Percentiles rank a stretch among this genome's conserved stretches.
These are phyloP conservation scores for Dianthus caryophyllus DNA, from an alignment of 148 eudicot species.

Conservation along the genomic window DNA sequence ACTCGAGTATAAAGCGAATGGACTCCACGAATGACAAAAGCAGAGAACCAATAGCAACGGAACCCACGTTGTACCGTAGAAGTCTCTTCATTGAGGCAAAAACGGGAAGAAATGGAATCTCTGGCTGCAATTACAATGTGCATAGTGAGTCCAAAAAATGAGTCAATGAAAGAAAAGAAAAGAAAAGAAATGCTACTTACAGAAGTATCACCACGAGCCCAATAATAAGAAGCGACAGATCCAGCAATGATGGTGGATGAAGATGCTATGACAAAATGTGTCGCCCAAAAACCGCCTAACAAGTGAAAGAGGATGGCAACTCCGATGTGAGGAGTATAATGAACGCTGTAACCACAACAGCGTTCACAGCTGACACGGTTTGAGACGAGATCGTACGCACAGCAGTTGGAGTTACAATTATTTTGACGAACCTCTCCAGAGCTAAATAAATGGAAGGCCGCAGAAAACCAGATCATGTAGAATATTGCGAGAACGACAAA, in stretches of 20 bases:
- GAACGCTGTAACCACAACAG: conserved; percentile 83
- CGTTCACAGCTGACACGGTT: conserved; percentile 74
- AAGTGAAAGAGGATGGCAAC: conserved; percentile 81
- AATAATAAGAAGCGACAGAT: conserved; percentile 96
- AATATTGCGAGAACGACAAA: conserved; percentile 67
- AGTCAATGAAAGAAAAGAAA: neutral
- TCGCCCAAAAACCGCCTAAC: conserved; percentile 93
- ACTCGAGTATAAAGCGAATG: conserved; percentile 66
- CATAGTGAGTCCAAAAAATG: neutral
- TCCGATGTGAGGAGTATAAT: conserved; percentile 80
- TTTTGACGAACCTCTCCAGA: conserved; percentile 80
- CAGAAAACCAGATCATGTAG: conserved; percentile 89
- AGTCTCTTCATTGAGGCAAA: conserved; percentile 92
- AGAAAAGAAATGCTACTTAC: conserved; percentile 37
- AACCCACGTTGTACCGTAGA: conserved; percentile 70
- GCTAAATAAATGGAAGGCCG: conserved; percentile 79
- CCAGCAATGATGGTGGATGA: conserved; percentile 94
- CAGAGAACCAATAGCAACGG: conserved; percentile 85
- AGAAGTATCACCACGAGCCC: conserved; percentile 82
- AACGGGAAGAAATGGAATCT: conserved; percentile 84
- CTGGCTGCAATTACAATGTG: conserved; percentile 44
- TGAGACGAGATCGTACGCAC: conserved; percentile 76
- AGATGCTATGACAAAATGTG: conserved; percentile 70
- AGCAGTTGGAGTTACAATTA: conserved; percentile 69
- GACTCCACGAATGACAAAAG: conserved; percentile 74